phyloP scores from a whole-genome alignment of 1,284 basidiomycete genomes.

The Microbotryomycetes sp. region DNA sequence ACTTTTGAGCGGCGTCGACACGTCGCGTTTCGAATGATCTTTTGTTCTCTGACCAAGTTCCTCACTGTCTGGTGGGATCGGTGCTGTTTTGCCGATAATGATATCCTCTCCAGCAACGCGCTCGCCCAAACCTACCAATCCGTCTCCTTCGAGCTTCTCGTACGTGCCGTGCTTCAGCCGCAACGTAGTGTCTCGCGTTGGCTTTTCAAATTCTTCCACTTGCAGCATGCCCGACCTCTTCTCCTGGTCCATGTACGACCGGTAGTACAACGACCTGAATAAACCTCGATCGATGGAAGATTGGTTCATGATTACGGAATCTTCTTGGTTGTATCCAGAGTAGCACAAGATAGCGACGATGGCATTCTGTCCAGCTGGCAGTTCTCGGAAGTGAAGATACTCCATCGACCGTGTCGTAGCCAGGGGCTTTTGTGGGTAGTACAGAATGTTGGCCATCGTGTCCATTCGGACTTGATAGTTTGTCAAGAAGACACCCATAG shows the following conservation, averaged over 20 bases:
- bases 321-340: conserved; percentile 99
- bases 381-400: conserved; percentile 92
- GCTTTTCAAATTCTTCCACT: conserved; percentile 96
- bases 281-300: conserved; percentile 95
- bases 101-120: conserved; percentile 96
- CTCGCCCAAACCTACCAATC: conserved; percentile 89
- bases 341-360: conserved; percentile 98
- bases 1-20: conserved; percentile 94
- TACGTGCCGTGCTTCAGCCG: conserved; percentile 98
- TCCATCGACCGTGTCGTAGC: conserved; percentile 99
- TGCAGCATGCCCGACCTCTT: conserved; percentile 92
- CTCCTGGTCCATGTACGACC: conserved; percentile 86
- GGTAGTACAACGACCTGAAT: conserved; percentile 97
- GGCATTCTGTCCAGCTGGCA: conserved; percentile 95
- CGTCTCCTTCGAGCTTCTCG: conserved; percentile 95
- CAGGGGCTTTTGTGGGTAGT: conserved; percentile 97
- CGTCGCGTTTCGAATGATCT: conserved; percentile 83
- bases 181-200: conserved; percentile 83
- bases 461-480: conserved; percentile 96
- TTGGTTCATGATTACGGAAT: conserved; percentile 99
- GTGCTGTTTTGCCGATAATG: conserved; percentile 98
- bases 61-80: conserved; percentile 91
- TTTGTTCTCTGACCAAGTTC: conserved; percentile 92
- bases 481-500: conserved; percentile 96
- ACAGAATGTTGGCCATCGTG: conserved; percentile 97